phyloP scores from a whole-genome alignment of 75 land plant genomes.

The Pinus tabuliformis region DNA sequence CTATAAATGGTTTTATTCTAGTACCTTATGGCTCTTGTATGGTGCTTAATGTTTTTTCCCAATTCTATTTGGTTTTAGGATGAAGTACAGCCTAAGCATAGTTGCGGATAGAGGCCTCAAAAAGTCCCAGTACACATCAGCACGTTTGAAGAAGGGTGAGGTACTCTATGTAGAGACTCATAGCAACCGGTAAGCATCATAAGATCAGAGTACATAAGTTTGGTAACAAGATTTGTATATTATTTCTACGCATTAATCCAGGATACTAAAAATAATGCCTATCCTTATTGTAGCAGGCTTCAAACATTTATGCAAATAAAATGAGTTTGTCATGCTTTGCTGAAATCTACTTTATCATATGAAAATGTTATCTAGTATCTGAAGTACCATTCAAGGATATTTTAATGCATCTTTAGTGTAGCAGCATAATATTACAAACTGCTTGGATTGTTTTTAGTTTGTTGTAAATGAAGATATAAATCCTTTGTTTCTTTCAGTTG shows the following conservation, averaged over 20 bases:
- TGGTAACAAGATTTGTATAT: not conserved
- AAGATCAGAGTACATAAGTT: slow-evolving; percentile 2
- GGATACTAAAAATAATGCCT: not conserved
- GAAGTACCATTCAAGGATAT: not conserved
- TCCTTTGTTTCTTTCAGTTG: not conserved
- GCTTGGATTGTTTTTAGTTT: not conserved
- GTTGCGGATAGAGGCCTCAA: slow-evolving; percentile 97
- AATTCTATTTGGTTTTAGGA: slow-evolving; percentile 37
- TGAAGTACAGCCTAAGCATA: slow-evolving; percentile 85
- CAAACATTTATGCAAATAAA: not conserved
- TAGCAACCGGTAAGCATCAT: slow-evolving; percentile 42
- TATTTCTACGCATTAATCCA: not conserved
- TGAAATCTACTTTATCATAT: not conserved
- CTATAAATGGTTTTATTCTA: too few species aligned
- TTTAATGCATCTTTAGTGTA: not conserved
- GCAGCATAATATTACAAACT: not conserved
- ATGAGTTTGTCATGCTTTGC: not conserved
- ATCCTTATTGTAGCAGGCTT: not conserved
- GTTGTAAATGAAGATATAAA: not conserved
- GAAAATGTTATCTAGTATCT: not conserved
- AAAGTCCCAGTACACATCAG: slow-evolving; percentile 85
- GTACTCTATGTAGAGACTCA: slow-evolving; percentile 93
- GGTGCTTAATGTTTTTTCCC: not conserved
- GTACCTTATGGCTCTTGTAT: too few species aligned
- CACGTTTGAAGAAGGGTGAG: slow-evolving; percentile 94